Evolutionary conservation across 2,329 filamentous ascomycete genomes (phyloP).

Genomic region (Monosporascus sp.): DNA sequence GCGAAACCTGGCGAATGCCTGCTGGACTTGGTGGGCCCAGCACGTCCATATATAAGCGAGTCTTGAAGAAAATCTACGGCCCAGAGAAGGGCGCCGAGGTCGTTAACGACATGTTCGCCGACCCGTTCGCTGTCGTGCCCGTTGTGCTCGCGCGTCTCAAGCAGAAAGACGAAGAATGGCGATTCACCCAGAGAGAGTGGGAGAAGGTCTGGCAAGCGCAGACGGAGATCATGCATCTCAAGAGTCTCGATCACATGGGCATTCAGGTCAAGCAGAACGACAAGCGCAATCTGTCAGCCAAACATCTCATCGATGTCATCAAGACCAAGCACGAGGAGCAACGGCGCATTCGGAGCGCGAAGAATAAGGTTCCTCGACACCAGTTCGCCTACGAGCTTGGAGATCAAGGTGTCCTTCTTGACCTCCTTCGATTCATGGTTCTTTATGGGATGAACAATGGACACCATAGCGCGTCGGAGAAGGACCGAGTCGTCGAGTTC

Average conservation of each 20-base stretch:
- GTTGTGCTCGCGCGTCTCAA: slow-evolving; percentile 85
- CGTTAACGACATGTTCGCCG: slow-evolving; percentile 77
- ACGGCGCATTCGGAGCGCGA: slow-evolving; percentile 63
- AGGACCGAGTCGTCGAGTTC: slow-evolving; percentile 68
- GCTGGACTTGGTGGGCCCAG: slow-evolving; percentile 84
- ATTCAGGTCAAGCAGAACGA: slow-evolving; percentile 83
- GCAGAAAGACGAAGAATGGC: slow-evolving; percentile 96
- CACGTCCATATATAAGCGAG: slow-evolving; percentile 92
- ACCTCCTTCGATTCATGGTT: slow-evolving; percentile 58
- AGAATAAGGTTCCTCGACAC: slow-evolving; percentile 56
- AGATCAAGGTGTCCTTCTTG: slow-evolving; percentile 63
- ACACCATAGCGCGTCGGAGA: slow-evolving; percentile 66
- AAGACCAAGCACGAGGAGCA: slow-evolving; percentile 91
- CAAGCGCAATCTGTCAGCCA: slow-evolving; percentile 85
- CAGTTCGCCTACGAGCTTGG: slow-evolving; percentile 74
- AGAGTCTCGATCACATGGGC: slow-evolving; percentile 94
- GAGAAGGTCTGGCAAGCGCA: slow-evolving; percentile 98
- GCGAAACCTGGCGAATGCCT: slow-evolving; percentile 72
- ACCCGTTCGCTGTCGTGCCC: slow-evolving; percentile 82
- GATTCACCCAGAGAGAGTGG: slow-evolving; percentile 94
- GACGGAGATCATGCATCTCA: slow-evolving; percentile 91
- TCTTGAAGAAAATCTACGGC: slow-evolving; percentile 96
- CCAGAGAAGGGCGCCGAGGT: slow-evolving; percentile 77
- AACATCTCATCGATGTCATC: slow-evolving; percentile 84
- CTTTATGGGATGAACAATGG: slow-evolving; percentile 63